Conservation (phyloP, 192 early-diverging fungal genomes). For the Coemansia sp. region DNA sequence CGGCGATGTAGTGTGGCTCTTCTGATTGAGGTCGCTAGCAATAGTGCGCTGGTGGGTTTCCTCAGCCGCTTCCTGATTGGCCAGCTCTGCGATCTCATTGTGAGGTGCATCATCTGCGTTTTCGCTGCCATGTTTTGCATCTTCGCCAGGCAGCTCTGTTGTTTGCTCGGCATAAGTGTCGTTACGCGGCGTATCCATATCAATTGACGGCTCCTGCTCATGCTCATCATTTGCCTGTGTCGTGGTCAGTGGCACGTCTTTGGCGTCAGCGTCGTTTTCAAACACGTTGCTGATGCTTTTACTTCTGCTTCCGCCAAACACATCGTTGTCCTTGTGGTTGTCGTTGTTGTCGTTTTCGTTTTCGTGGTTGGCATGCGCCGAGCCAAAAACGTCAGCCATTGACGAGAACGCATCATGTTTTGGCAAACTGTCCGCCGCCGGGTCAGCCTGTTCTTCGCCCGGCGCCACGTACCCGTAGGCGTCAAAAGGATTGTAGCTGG, state of each 20-base stretch:
- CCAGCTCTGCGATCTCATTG: too few relatives aligned
- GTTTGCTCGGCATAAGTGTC: neutral
- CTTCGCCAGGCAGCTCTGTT: neutral
- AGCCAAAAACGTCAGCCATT: neutral
- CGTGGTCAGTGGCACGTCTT: too few relatives aligned
- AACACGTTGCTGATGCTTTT: too few relatives aligned
- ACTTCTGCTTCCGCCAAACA: too few relatives aligned
- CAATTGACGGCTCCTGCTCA: too few relatives aligned
- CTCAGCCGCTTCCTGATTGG: too few relatives aligned
- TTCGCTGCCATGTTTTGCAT: too few relatives aligned
- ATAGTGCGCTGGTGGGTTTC: too few relatives aligned
- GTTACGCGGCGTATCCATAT: too few relatives aligned
- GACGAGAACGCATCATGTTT: neutral
- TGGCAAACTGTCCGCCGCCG: neutral
- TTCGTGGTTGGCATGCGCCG: neutral
- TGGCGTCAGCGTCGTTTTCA: too few relatives aligned
- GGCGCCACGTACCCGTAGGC: constrained; percentile 1
- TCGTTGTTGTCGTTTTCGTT: neutral
- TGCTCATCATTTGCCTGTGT: neutral
- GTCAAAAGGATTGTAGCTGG: constrained; percentile 5
- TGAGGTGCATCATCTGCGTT: too few relatives aligned
- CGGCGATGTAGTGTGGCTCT: neutral
- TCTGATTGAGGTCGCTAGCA: neutral
- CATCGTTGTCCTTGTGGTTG: neutral
- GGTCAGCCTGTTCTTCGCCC: neutral